These are phyloP conservation scores for Phoma sp. DNA, from an alignment of 2,329 filamentous ascomycete genomes.

Conservation along the genomic window DNA sequence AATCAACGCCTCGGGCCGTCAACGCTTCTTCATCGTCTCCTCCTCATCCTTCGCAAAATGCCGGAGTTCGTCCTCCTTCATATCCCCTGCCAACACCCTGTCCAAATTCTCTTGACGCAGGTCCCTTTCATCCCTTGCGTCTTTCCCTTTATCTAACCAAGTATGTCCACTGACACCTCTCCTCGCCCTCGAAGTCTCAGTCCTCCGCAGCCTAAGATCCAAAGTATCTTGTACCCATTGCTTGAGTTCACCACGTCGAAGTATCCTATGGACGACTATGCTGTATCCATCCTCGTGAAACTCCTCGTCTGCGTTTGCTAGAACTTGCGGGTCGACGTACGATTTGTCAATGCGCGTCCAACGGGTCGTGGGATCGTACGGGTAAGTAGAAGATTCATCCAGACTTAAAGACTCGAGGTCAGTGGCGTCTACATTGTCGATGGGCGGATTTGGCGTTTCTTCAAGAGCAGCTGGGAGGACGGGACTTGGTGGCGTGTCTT, in stretches of 20 bases:
- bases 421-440: neutral
- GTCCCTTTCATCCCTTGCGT: slow-evolving; percentile 21
- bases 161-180: slow-evolving; percentile 7
- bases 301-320: slow-evolving; percentile 22
- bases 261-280: slow-evolving; percentile 24
- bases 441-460: neutral
- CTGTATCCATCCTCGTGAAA: slow-evolving; percentile 26
- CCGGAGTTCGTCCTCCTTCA: slow-evolving; percentile 22
- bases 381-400: slow-evolving; percentile 20
- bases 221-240: slow-evolving; percentile 27
- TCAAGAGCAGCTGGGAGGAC: neutral
- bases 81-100: slow-evolving; percentile 21
- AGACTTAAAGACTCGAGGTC: neutral
- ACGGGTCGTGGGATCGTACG: slow-evolving; percentile 4
- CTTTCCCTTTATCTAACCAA: slow-evolving; percentile 39
- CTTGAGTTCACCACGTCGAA: slow-evolving; percentile 25
- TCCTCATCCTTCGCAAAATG: slow-evolving; percentile 17
- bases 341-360: slow-evolving; percentile 31
- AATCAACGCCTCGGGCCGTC: neutral
- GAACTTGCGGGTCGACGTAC: slow-evolving; percentile 26
- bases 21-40: slow-evolving; percentile 1
- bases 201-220: slow-evolving; percentile 16
- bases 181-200: neutral
- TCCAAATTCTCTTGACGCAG: slow-evolving; percentile 19
- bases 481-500: slow-evolving; percentile 14